Percentiles rank a stretch among this genome's conserved stretches.
Conservation (phyloP, 1,284 basidiomycete genomes). For the Inonotus hispidus region DNA sequence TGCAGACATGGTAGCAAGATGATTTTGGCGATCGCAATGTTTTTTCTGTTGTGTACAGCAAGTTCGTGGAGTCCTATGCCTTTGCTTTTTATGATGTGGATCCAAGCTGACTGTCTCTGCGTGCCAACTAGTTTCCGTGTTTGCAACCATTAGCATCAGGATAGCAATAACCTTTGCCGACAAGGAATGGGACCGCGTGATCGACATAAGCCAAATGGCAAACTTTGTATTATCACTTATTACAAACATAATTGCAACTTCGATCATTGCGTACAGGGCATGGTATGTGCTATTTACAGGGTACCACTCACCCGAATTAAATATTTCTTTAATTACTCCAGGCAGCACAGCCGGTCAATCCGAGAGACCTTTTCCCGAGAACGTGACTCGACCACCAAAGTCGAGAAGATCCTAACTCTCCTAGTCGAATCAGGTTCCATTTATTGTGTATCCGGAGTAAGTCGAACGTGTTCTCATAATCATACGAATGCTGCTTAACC, state of each 20-base stretch:
- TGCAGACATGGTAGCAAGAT: not conserved
- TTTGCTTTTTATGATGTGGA: no score
- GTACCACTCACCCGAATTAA: no score
- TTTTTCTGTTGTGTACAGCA: not conserved
- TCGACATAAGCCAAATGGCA: no score
- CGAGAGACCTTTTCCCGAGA: not conserved
- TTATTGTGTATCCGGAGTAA: slow-evolving; percentile 1
- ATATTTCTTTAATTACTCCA: no score
- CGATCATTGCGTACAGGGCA: not conserved
- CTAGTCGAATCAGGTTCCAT: not conserved
- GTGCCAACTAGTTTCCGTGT: no score
- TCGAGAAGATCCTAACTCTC: not conserved
- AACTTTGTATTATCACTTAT: not conserved
- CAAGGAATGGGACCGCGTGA: no score
- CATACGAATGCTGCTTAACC: no score
- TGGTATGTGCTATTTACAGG: no score
- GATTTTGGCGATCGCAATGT: not conserved
- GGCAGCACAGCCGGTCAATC: no score
- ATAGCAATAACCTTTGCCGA: not conserved
- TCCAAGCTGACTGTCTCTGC: no score
- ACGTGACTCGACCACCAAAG: slow-evolving; percentile 2
- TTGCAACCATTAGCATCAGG: not conserved
- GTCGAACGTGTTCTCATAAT: not conserved
- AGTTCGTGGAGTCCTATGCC: not conserved
- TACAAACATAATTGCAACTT: not conserved